phyloP scores from a whole-genome alignment of 2,329 filamentous ascomycete species.

The Emericellopsis atlantica region DNA sequence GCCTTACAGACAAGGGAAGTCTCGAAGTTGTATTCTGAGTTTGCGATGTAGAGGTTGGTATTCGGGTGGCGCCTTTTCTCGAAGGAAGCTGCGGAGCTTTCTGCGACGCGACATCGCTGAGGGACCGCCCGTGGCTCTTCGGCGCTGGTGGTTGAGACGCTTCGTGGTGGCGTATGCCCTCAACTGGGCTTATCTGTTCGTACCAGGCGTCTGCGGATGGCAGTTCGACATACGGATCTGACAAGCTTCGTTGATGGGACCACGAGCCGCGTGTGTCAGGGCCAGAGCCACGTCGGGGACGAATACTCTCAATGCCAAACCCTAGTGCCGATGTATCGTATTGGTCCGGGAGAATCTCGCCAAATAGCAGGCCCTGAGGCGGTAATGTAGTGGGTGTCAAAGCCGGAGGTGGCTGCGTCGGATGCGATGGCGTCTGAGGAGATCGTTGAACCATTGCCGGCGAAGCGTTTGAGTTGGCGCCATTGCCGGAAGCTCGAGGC shows the following conservation, averaged over 20 bases:
- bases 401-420: slow-evolving; percentile 12
- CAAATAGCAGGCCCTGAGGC: slow-evolving; percentile 53
- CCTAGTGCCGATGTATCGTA: slow-evolving; percentile 38
- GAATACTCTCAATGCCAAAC: slow-evolving; percentile 44
- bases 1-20: slow-evolving; percentile 32
- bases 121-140: slow-evolving; percentile 32
- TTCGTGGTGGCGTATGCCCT: slow-evolving; percentile 10
- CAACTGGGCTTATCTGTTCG: slow-evolving; percentile 16
- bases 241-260: slow-evolving; percentile 38
- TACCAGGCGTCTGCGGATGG: slow-evolving; percentile 59
- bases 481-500: slow-evolving; percentile 22
- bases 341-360: slow-evolving; percentile 55
- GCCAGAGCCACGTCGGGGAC: slow-evolving; percentile 55
- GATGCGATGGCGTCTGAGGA: slow-evolving; percentile 18
- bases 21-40: slow-evolving; percentile 23
- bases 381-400: slow-evolving; percentile 19
- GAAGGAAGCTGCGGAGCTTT: slow-evolving; percentile 15
- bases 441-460: slow-evolving; percentile 19
- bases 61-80: slow-evolving; percentile 17
- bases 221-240: slow-evolving; percentile 43
- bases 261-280: slow-evolving; percentile 47
- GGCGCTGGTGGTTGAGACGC: slow-evolving; percentile 10
- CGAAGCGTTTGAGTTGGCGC: slow-evolving; percentile 19
- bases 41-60: slow-evolving; percentile 10
- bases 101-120: slow-evolving; percentile 44